Percentiles rank a stretch among this genome's conserved stretches.
phyloP scores from a whole-genome alignment of 257 asterid species.

The Solanum lycopersicoides region DNA sequence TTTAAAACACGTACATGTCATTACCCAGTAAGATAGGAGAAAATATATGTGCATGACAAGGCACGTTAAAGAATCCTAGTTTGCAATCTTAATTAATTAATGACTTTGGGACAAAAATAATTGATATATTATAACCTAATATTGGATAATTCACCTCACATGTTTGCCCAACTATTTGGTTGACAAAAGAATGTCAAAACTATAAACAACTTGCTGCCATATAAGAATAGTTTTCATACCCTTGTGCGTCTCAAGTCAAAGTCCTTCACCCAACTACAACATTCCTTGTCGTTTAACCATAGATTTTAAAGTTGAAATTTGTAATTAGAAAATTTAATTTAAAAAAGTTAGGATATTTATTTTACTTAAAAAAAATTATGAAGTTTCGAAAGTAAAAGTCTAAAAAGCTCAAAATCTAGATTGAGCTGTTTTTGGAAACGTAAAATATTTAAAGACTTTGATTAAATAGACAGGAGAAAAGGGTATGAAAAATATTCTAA shows the following conservation, averaged over 20 bases:
- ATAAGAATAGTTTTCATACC: background rate
- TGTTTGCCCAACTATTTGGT: slow-evolving; percentile 13
- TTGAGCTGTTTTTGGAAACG: background rate
- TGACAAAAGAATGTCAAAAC: slow-evolving; percentile 23
- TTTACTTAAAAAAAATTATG: background rate
- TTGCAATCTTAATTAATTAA: background rate
- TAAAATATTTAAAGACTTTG: background rate
- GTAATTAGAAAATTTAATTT: background rate
- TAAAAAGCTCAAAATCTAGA: background rate
- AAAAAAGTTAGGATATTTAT: background rate
- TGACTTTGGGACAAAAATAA: slow-evolving; percentile 3
- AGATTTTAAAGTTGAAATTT: background rate
- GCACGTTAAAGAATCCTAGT: background rate
- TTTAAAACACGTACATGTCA: slow-evolving; percentile 1
- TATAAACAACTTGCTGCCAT: slow-evolving; percentile 2
- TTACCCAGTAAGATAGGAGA: background rate
- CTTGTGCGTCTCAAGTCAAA: background rate
- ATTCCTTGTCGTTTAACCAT: background rate
- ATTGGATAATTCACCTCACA: slow-evolving; percentile 20
- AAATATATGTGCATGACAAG: background rate
- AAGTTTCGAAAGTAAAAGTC: background rate
- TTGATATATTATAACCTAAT: slow-evolving; percentile 16
- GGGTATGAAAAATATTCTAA: too few relatives aligned
- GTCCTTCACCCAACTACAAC: background rate
- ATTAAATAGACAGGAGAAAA: background rate